Evolutionary conservation across 306 rosid genomes (phyloP).

Genomic region (Gastrolobium villosum): DNA sequence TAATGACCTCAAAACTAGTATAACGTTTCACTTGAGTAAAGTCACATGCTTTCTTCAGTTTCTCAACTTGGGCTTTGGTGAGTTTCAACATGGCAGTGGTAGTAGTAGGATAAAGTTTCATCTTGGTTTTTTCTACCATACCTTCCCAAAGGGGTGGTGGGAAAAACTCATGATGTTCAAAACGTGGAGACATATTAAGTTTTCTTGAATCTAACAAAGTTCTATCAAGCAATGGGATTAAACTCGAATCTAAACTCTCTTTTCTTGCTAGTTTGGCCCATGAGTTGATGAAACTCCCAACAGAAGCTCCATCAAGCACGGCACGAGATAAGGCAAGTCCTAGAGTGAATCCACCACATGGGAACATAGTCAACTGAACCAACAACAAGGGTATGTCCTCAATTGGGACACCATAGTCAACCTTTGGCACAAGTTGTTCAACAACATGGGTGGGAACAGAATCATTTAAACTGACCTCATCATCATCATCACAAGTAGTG

Average conservation of each 20-base stretch:
- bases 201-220: conserved; percentile 22
- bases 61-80: conserved; percentile 42
- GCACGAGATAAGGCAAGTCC: conserved; percentile 38
- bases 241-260: background rate
- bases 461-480: background rate
- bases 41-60: conserved; percentile 23
- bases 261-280: conserved; percentile 53
- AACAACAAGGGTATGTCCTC: conserved; percentile 46
- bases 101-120: background rate
- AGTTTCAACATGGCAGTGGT: conserved; percentile 9
- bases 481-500: background rate
- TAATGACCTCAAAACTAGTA: conserved; percentile 52
- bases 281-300: conserved; percentile 15
- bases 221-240: conserved; percentile 44
- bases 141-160: conserved; percentile 52
- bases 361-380: conserved; percentile 47
- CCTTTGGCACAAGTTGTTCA: conserved; percentile 36
- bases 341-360: conserved; percentile 30
- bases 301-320: conserved; percentile 33
- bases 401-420: conserved; percentile 42
- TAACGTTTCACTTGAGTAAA: background rate
- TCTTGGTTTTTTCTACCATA: background rate
- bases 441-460: background rate
- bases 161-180: conserved; percentile 50
- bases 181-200: conserved; percentile 17